Evolutionary conservation across 805 yeast species (phyloP).

Genomic region (Saccharomycopsis oosterbeekiorum): DNA sequence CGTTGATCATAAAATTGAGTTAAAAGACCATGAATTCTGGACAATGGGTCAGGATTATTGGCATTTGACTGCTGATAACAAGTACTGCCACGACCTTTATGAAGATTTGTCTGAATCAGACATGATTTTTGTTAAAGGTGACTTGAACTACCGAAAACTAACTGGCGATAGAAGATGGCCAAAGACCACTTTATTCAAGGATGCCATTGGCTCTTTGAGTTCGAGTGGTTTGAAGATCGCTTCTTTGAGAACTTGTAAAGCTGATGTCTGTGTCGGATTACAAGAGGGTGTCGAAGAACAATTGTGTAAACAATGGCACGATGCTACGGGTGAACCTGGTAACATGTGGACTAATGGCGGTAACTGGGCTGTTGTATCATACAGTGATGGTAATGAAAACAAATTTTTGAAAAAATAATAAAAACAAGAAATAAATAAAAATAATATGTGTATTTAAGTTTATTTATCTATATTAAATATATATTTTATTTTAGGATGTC

Average conservation of each 20-base stretch:
- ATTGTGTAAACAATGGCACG: slow-evolving; percentile 51
- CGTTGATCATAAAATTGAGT: slow-evolving; percentile 35
- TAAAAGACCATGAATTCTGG: slow-evolving; percentile 74
- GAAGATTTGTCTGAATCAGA: slow-evolving; percentile 51
- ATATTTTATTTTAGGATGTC: no score
- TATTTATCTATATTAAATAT: no score
- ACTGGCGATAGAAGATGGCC: slow-evolving; percentile 90
- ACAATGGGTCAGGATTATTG: slow-evolving; percentile 70
- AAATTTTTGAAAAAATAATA: not conserved
- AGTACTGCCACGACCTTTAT: slow-evolving; percentile 48
- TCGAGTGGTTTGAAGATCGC: slow-evolving; percentile 52
- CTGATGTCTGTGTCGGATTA: slow-evolving; percentile 89
- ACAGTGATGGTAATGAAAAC: slow-evolving; percentile 17
- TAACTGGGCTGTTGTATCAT: slow-evolving; percentile 86
- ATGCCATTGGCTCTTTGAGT: slow-evolving; percentile 64
- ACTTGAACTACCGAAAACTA: slow-evolving; percentile 87
- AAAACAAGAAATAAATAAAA: not conserved
- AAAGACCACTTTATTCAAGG: slow-evolving; percentile 60
- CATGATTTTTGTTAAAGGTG: slow-evolving; percentile 85
- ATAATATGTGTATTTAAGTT: no score
- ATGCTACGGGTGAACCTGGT: slow-evolving; percentile 49
- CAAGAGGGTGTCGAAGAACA: slow-evolving; percentile 62
- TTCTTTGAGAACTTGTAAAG: slow-evolving; percentile 87
- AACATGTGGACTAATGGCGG: slow-evolving; percentile 84
- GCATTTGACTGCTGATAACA: slow-evolving; percentile 46